Percentiles rank a stretch among this genome's conserved stretches.
Evolutionary conservation across 306 rosid genomes (phyloP).

Genomic region (Casuarina glauca): DNA sequence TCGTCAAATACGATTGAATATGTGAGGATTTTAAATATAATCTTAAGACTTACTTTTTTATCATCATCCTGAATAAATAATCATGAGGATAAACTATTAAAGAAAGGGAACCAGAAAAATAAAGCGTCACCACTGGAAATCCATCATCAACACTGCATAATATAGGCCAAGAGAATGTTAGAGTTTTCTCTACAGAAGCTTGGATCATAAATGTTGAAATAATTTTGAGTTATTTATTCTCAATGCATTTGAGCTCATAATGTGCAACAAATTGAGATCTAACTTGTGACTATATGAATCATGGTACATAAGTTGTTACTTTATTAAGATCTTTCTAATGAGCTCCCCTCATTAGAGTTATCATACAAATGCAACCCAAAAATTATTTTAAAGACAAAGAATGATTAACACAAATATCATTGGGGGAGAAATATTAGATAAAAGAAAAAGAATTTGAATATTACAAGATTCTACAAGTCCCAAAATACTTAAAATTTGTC

Average conservation of each 20-base stretch:
- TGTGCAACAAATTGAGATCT: not conserved
- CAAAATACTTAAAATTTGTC: not conserved
- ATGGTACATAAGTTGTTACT: not conserved
- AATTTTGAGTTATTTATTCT: not conserved
- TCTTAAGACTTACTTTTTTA: slow-evolving; percentile 30
- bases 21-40: not conserved
- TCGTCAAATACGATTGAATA: not conserved
- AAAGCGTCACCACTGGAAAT: slow-evolving; percentile 65
- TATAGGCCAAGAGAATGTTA: slow-evolving; percentile 6
- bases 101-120: slow-evolving; percentile 53
- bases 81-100: slow-evolving; percentile 65
- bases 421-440: too few species aligned
- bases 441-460: not conserved
- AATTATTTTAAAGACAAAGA: not conserved
- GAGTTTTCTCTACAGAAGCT: slow-evolving; percentile 21
- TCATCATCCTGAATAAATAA: slow-evolving; percentile 55
- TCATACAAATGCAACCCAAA: not conserved
- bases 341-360: not conserved
- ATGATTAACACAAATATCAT: not conserved
- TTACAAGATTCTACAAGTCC: not conserved
- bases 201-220: slow-evolving; percentile 4
- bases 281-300: not conserved
- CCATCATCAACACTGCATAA: slow-evolving; percentile 64
- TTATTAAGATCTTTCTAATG: not conserved
- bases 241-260: too few species aligned